Evolutionary conservation across 1,284 basidiomycete species (phyloP).

Genomic region (Ceratobasidium sp.): DNA sequence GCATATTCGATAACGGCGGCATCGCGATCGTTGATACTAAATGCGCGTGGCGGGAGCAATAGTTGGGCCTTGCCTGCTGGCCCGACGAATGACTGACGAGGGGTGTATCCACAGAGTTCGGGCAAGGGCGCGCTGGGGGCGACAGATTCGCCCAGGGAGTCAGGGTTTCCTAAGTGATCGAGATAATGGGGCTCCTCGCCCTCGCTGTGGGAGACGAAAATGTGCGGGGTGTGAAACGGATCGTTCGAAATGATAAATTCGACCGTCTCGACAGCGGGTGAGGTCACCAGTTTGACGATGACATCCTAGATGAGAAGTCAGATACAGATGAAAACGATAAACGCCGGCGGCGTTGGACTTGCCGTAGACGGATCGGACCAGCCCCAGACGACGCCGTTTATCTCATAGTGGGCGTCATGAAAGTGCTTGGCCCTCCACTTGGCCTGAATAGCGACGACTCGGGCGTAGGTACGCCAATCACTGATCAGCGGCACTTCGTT

Average conservation of each 20-base stretch:
- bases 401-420: conserved; percentile 9
- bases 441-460: conserved; percentile 18
- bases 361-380: conserved; percentile 25
- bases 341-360: conserved; percentile 11
- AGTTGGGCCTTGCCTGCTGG: conserved; percentile 26
- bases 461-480: conserved; percentile 3
- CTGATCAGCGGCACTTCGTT: conserved; percentile 12
- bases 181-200: conserved; percentile 28
- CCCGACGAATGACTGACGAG: conserved; percentile 19
- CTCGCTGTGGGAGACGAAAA: conserved; percentile 35
- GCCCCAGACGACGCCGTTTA: conserved; percentile 29
- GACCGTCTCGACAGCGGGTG: conserved; percentile 15
- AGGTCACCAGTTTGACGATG: conserved; percentile 17
- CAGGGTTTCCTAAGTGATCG: conserved; percentile 15
- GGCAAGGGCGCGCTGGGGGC: not conserved
- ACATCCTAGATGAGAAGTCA: conserved; percentile 10
- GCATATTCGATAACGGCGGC: not conserved
- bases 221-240: conserved; percentile 24
- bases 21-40: conserved; percentile 25
- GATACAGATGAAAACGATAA: not conserved
- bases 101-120: conserved; percentile 13
- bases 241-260: conserved; percentile 33
- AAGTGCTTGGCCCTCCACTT: conserved; percentile 16
- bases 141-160: not conserved
- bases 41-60: conserved; percentile 26